Evolutionary conservation across 148 eudicot species (phyloP).

Genomic region (Pouteria glomerata): DNA sequence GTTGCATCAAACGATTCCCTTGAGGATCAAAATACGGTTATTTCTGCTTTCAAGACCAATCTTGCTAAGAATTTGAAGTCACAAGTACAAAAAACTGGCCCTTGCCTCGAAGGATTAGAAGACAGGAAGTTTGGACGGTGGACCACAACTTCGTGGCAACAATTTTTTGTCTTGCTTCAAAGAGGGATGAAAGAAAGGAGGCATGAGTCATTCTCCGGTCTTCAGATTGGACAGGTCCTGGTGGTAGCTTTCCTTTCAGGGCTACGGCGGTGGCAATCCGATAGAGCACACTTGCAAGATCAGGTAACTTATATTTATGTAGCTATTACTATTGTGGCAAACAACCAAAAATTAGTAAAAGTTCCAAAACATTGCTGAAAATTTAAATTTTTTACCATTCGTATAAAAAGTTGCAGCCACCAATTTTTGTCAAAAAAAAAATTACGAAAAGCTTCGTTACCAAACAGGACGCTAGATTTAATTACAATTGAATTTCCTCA

Average conservation of each 20-base stretch:
- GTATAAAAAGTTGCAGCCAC: too few species aligned
- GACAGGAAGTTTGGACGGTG: constrained; percentile 26
- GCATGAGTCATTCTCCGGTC: constrained; percentile 47
- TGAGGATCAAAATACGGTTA: constrained; percentile 33
- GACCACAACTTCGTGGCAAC: constrained; percentile 74
- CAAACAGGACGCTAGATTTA: too few species aligned
- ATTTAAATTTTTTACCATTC: too few species aligned
- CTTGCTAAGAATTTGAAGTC: constrained; percentile 37
- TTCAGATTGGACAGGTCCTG: constrained; percentile 46
- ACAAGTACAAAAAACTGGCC: constrained; percentile 22
- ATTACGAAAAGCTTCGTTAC: too few species aligned
- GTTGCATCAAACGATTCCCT: constrained; percentile 37
- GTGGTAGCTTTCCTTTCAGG: constrained; percentile 49
- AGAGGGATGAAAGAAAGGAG: constrained; percentile 69
- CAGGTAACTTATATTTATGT: too few species aligned
- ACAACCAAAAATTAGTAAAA: too few species aligned
- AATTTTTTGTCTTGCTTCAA: constrained; percentile 42
- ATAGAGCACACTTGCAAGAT: constrained; percentile 36
- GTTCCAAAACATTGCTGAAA: too few species aligned
- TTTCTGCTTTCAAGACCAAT: constrained; percentile 39
- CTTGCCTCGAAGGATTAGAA: neutral
- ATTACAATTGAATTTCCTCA: too few species aligned
- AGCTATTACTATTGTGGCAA: too few species aligned
- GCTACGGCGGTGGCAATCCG: constrained; percentile 67
- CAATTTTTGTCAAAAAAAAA: too few species aligned